phyloP scores from a whole-genome alignment of 1,139 yeast species.

The Sugiyamaella novakii region DNA sequence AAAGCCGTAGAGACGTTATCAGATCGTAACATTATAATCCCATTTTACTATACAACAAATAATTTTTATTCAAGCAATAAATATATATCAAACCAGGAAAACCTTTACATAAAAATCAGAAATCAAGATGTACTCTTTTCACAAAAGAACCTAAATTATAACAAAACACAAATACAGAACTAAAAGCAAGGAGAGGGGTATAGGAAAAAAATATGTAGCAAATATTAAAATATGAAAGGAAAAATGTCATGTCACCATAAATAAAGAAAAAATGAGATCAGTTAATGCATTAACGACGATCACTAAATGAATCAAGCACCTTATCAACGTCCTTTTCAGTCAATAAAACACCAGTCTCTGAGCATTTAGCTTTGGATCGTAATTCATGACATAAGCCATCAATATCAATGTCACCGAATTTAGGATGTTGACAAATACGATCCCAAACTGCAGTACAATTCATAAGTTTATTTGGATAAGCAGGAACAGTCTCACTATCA shows the following conservation, averaged over 20 bases:
- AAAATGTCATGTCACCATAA: conserved; percentile 16
- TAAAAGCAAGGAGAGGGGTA: conserved; percentile 4
- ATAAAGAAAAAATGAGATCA: conserved; percentile 1
- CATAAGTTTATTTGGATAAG: conserved; percentile 47
- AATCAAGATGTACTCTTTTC: too few relatives aligned
- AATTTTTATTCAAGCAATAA: background rate
- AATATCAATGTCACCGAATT: conserved; percentile 87
- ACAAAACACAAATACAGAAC: background rate
- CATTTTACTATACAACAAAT: background rate
- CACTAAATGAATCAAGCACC: conserved; percentile 48
- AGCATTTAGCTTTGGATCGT: conserved; percentile 92
- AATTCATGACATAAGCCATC: conserved; percentile 90
- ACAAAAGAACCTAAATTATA: too few relatives aligned
- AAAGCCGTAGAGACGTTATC: too few relatives aligned
- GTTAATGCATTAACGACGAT: background rate
- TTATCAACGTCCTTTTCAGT: conserved; percentile 75
- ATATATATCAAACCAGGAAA: conserved; percentile 12
- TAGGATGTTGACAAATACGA: conserved; percentile 89
- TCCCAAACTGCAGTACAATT: conserved; percentile 96
- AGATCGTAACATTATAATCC: too few relatives aligned
- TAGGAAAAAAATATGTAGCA: background rate
- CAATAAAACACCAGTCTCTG: conserved; percentile 86
- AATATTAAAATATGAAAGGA: too few relatives aligned
- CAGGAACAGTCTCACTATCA: conserved; percentile 40
- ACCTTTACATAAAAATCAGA: background rate